Conservation (phyloP, 345 rosid genomes). For the Ceriops decandra region DNA sequence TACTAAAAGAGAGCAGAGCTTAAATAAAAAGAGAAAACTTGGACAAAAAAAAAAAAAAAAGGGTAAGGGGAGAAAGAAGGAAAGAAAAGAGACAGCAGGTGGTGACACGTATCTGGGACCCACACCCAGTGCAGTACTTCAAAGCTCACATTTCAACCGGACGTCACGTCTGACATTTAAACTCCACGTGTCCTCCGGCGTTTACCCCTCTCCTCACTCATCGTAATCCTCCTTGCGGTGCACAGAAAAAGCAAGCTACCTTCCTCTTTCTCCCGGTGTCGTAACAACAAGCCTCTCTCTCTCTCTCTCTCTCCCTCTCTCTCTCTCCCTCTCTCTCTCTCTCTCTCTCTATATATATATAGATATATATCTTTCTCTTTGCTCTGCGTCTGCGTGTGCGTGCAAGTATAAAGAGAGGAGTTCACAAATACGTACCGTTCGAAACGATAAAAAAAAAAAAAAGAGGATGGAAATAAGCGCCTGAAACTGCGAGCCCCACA, state of each 20-base stretch:
- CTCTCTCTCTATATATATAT: too few relatives aligned
- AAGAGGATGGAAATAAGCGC: not conserved
- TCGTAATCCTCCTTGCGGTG: not conserved
- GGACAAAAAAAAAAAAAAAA: not conserved
- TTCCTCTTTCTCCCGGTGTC: not conserved
- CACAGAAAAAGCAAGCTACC: not conserved
- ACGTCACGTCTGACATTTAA: not conserved
- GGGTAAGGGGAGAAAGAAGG: not conserved
- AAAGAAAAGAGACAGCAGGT: not conserved
- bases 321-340: too few relatives aligned
- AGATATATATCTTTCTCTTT: too few relatives aligned
- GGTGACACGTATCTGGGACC: not conserved
- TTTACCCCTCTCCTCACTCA: not conserved
- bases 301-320: too few relatives aligned
- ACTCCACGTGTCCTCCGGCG: not conserved
- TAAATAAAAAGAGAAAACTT: not conserved
- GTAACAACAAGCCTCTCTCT: not conserved
- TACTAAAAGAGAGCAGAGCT: too few relatives aligned
- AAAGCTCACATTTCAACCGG: not conserved
- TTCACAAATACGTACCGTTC: not conserved
- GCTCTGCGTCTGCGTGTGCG: not conserved
- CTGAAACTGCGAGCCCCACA: not conserved
- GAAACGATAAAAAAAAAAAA: not conserved
- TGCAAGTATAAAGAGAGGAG: not conserved
- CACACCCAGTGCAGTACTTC: not conserved